Percentiles rank a stretch among this genome's conserved stretches.
Conservation (phyloP, 495 filamentous ascomycete genomes). For the Evernia prunastri region DNA sequence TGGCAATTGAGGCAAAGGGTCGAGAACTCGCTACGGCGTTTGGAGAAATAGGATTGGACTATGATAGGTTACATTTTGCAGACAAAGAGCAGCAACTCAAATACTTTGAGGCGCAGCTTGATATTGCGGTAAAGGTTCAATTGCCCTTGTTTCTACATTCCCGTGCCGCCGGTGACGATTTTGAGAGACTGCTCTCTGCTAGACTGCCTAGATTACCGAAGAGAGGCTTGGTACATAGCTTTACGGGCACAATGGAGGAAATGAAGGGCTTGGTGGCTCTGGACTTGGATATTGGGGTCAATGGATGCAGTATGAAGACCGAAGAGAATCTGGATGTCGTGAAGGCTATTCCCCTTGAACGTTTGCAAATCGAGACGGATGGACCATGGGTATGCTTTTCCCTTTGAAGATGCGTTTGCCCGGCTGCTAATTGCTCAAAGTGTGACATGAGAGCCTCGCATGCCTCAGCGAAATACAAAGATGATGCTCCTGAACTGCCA, state of each 20-base stretch:
- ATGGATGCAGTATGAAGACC: conserved; percentile 90
- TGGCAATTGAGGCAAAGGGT: conserved; percentile 45
- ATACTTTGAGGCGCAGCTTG: conserved; percentile 75
- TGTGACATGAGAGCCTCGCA: conserved; percentile 52
- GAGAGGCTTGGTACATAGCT: conserved; percentile 80
- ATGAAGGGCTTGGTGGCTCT: conserved; percentile 68
- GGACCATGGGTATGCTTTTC: conserved; percentile 64
- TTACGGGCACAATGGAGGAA: conserved; percentile 79
- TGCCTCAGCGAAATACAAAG: conserved; percentile 44
- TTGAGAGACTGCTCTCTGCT: conserved; percentile 55
- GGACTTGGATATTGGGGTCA: conserved; percentile 78
- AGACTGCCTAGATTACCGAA: conserved; percentile 53
- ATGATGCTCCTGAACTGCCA: conserved; percentile 39
- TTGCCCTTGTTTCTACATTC: conserved; percentile 89
- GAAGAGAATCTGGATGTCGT: conserved; percentile 81
- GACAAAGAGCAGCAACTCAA: conserved; percentile 70
- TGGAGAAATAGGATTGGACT: conserved; percentile 94
- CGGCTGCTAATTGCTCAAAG: conserved; percentile 23
- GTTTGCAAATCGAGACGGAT: conserved; percentile 87
- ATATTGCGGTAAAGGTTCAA: conserved; percentile 68
- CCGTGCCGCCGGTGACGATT: conserved; percentile 74
- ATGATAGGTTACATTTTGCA: conserved; percentile 79
- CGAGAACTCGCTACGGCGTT: conserved; percentile 65
- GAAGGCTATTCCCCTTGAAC: conserved; percentile 60
- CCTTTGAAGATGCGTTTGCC: background rate